Conservation (phyloP, 768 basidiomycete species). For the Termitomyces sp. region DNA sequence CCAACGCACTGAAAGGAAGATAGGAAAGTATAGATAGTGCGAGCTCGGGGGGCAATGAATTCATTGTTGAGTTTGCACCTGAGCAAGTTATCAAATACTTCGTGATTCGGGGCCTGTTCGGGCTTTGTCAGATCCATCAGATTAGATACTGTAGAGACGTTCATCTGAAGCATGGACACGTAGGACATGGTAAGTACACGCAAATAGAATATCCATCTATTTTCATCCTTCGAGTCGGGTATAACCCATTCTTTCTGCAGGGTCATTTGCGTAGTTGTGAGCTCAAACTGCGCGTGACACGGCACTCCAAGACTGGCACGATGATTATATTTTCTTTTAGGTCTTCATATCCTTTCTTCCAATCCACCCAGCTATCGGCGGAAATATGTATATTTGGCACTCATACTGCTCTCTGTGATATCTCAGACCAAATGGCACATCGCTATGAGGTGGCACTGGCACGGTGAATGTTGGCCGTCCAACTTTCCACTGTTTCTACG, state of each 20-base stretch:
- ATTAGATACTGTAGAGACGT: neutral
- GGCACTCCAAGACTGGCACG: neutral
- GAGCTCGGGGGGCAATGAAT: slow-evolving; percentile 57
- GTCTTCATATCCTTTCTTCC: neutral
- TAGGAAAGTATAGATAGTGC: slow-evolving; percentile 43
- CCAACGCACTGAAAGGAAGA: slow-evolving; percentile 43
- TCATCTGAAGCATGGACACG: neutral
- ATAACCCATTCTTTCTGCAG: neutral
- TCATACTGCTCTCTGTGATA: neutral
- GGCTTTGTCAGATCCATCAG: neutral
- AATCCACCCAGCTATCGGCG: neutral
- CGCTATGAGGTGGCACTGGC: neutral
- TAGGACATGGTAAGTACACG: neutral
- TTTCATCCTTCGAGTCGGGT: neutral
- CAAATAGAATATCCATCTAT: neutral
- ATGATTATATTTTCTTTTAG: neutral
- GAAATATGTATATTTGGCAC: neutral
- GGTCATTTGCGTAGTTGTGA: neutral
- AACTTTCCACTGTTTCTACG: neutral
- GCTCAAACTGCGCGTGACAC: neutral
- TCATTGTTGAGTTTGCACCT: slow-evolving; percentile 20
- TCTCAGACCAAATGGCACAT: neutral
- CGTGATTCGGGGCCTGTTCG: neutral
- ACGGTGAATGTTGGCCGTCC: neutral
- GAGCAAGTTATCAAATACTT: neutral